phyloP scores from a whole-genome alignment of 2,329 filamentous ascomycete species.

The Colletotrichum tanaceti region DNA sequence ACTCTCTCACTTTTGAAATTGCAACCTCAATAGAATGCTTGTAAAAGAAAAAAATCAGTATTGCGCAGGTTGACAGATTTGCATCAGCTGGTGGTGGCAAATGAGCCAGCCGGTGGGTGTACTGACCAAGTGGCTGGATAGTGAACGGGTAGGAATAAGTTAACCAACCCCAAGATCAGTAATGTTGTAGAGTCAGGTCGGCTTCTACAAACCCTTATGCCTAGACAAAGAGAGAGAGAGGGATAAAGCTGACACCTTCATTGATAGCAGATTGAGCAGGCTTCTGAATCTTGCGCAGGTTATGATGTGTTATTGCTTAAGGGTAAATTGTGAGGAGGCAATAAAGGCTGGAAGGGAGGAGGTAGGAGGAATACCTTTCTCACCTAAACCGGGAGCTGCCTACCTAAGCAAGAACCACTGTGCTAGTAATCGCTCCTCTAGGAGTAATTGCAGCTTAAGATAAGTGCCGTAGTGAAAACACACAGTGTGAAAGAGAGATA shows the following conservation, averaged over 20 bases:
- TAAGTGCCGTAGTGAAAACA: slow-evolving; percentile 6
- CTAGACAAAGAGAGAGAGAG: no score
- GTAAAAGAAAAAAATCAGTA: background rate
- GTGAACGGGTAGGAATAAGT: background rate
- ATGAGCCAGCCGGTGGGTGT: background rate
- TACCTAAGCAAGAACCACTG: slow-evolving; percentile 10
- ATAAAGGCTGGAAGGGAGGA: slow-evolving; percentile 11
- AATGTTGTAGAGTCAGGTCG: background rate
- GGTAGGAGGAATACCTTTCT: background rate
- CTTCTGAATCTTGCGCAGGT: background rate
- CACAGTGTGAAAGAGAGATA: slow-evolving; percentile 15
- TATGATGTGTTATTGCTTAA: slow-evolving; percentile 2
- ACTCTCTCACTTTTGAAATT: background rate
- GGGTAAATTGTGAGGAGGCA: slow-evolving; percentile 19
- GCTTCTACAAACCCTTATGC: background rate
- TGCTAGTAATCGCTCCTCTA: slow-evolving; percentile 5
- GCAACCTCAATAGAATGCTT: background rate
- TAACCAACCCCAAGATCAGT: background rate
- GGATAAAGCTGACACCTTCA: background rate
- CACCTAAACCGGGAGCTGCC: no score
- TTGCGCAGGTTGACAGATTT: background rate
- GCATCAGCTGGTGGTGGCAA: background rate
- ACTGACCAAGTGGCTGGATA: background rate
- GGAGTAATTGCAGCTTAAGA: background rate
- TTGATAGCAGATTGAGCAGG: background rate